Base-by-base conservation (phyloP, 2,329 filamentous ascomycete genomes). In the Coleophoma cylindrospora region DNA sequence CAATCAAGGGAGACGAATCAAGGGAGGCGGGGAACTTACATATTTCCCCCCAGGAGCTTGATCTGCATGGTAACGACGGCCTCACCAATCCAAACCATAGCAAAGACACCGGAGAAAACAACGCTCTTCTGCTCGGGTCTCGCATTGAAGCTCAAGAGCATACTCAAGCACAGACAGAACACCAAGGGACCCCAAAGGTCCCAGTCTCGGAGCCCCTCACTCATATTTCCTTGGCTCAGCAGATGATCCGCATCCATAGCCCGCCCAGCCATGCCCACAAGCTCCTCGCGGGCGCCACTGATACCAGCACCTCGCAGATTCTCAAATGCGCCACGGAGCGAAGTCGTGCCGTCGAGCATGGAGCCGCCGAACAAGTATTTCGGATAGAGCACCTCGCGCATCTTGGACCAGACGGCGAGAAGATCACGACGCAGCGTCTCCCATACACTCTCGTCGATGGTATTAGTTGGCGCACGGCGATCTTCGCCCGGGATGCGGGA, bases 61-160 rank as follows among this genome's bases (percentile, higher is more conserved):
- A 99, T 97, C 77, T 99, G 94, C 65, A 95, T 72, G n/a, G 94
- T 99, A 52, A 99, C 94, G 3, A 96, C 87, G 1, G 91, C 91
- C 74, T 97, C 91, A 27, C 91, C 94, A 51, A 99, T 84, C 94
- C 94, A 99, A 48, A 99, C 86, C 71, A 95, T 88, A 44, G 91
- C 90, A 71, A 99, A 99, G 43, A 99, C 91, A 4, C 94, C 94
- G 34, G 90, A 95, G 68, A 99, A 99, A 27, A 97, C 91, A 38
- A 88, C 72, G 54, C 91, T 89, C 64, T 86, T 88, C 74, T 99
- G 94, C 44, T 90, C 81, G 1, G 80, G 77, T 59, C 84, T 79
- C 13, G 90, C 90, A 55, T 87, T 83, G 65, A 95, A 81, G 59
- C 91, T 95, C 51, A 99, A 75, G 61, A 99, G 82, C 69, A 96